These are phyloP conservation scores for Colletotrichum destructivum DNA, from an alignment of 2,329 filamentous ascomycete genomes.

Conservation along the genomic window DNA sequence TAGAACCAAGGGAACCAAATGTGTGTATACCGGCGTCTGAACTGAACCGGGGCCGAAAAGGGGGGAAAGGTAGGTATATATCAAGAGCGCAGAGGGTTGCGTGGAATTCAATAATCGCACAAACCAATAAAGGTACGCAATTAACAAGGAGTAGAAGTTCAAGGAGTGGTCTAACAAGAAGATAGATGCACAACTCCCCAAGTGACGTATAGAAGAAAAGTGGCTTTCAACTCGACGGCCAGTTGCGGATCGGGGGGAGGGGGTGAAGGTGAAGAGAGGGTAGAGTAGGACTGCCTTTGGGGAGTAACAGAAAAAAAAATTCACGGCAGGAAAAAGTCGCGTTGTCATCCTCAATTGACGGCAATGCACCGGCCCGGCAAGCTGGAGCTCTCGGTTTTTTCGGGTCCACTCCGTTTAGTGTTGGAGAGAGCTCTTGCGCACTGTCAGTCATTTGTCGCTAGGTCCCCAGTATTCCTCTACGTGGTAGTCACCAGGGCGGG, in stretches of 20 bases:
- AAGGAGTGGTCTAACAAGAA: slow-evolving; percentile 21
- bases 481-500: no score
- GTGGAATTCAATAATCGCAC: slow-evolving; percentile 37
- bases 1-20: neutral
- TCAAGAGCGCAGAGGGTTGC: slow-evolving; percentile 22
- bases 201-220: slow-evolving; percentile 13
- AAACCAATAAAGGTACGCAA: slow-evolving; percentile 34
- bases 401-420: slow-evolving; percentile 28
- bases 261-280: slow-evolving; percentile 16
- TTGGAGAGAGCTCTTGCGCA: slow-evolving; percentile 11
- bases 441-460: neutral
- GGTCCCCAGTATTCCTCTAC: neutral
- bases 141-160: slow-evolving; percentile 24
- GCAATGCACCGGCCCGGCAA: slow-evolving; percentile 41
- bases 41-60: neutral
- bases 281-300: slow-evolving; percentile 11
- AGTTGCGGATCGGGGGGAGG: slow-evolving; percentile 4
- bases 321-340: slow-evolving; percentile 33
- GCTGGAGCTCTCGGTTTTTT: slow-evolving; percentile 38
- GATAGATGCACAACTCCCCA: slow-evolving; percentile 21
- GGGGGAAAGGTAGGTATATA: neutral
- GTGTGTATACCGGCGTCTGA: neutral
- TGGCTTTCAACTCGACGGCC: slow-evolving; percentile 19
- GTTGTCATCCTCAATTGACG: slow-evolving; percentile 41
- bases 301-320: slow-evolving; percentile 31